These are phyloP conservation scores for Globisporangium ultimum DNA, from an alignment of 352 stramenopile genomes.

Conservation along the genomic window DNA sequence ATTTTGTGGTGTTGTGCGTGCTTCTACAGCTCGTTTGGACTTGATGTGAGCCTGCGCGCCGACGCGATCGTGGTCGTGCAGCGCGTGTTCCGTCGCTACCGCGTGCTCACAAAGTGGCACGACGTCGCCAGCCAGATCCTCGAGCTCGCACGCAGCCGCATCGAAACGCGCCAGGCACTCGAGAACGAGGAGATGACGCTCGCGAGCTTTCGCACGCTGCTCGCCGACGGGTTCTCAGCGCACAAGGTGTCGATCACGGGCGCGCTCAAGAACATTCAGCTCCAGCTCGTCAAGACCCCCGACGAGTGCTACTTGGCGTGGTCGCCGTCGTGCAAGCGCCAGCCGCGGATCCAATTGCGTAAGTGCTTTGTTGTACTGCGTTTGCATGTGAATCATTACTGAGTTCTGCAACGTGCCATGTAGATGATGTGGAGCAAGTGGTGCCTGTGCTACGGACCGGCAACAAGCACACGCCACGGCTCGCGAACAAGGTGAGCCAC, in stretches of 20 bases:
- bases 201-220: constrained; percentile 45
- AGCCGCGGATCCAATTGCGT: constrained; percentile 59
- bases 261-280: constrained; percentile 57
- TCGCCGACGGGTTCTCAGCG: constrained; percentile 50
- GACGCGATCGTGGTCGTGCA: constrained; percentile 24
- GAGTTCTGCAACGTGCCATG: constrained; percentile 1
- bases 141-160: constrained; percentile 30
- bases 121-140: constrained; percentile 33
- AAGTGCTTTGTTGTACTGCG: constrained; percentile 13
- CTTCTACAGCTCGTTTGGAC: constrained; percentile 13
- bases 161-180: constrained; percentile 17
- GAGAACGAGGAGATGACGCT: constrained; percentile 46
- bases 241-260: constrained; percentile 73
- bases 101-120: constrained; percentile 36
- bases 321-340: constrained; percentile 66
- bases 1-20: neutral
- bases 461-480: constrained; percentile 39
- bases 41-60: constrained; percentile 16
- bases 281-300: constrained; percentile 44
- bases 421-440: constrained; percentile 65
- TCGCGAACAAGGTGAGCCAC: constrained; percentile 66
- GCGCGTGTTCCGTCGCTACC: constrained; percentile 42
- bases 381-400: too few relatives aligned
- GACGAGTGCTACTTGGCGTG: constrained; percentile 72
- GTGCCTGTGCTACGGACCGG: constrained; percentile 46